phyloP scores from a whole-genome alignment of 768 basidiomycete genomes.

The Mycena vitilis region DNA sequence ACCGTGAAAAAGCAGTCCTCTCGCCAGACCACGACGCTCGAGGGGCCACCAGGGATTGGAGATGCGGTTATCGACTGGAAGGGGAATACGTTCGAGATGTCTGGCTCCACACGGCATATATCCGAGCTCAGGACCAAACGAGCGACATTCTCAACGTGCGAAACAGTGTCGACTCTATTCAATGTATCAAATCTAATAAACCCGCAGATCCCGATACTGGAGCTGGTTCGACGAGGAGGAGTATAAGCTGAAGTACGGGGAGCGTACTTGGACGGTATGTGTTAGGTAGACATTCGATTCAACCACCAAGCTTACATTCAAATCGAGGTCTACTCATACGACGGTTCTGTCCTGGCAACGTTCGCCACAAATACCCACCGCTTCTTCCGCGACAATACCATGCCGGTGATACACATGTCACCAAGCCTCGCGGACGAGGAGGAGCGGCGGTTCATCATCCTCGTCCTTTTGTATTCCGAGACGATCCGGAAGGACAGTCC shows the following conservation, averaged over 20 bases:
- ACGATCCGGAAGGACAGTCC: conserved; percentile 27
- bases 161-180: neutral
- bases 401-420: conserved; percentile 18
- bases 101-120: conserved; percentile 6
- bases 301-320: neutral
- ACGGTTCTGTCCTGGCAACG: conserved; percentile 23
- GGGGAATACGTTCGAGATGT: conserved; percentile 18
- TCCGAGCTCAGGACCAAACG: conserved; percentile 13
- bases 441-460: conserved; percentile 28
- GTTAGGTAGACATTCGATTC: no score
- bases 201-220: conserved; percentile 26
- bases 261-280: conserved; percentile 30
- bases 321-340: conserved; percentile 22
- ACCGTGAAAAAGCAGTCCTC: conserved; percentile 11
- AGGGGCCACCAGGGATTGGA: neutral
- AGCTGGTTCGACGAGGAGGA: conserved; percentile 32
- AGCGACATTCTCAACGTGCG: conserved; percentile 29
- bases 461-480: conserved; percentile 33
- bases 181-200: neutral
- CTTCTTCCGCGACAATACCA: conserved; percentile 8
- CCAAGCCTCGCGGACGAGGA: conserved; percentile 22
- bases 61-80: conserved; percentile 26
- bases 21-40: conserved; percentile 17
- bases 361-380: conserved; percentile 24
- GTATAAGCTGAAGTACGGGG: conserved; percentile 29